Conservation (phyloP, 106 monocot genomes). For the Narthecium ossifragum region DNA sequence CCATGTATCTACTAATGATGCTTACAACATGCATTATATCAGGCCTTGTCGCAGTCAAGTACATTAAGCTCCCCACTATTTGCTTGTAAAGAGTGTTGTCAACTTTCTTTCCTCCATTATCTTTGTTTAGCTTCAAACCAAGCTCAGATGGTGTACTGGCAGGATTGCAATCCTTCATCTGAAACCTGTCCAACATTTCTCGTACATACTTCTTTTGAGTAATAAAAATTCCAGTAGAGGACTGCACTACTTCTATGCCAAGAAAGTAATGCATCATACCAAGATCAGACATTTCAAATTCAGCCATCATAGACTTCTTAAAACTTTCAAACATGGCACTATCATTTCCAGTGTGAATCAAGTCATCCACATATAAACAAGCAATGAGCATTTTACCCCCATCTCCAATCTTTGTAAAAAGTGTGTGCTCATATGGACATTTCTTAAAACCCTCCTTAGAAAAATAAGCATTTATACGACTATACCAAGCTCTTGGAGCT, state of each 20-base stretch:
- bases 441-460: constrained; percentile 7
- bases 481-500: constrained; percentile 13
- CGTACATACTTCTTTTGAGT: neutral
- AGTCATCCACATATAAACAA: constrained; percentile 20
- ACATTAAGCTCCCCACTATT: constrained; percentile 15
- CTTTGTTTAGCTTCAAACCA: constrained; percentile 3
- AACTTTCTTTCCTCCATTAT: neutral
- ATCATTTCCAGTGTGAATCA: constrained; percentile 14
- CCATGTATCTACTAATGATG: constrained; percentile 5
- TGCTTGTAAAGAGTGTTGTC: constrained; percentile 13
- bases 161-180: constrained; percentile 13
- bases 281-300: constrained; percentile 14
- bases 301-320: constrained; percentile 10
- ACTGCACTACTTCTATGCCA: constrained; percentile 2
- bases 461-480: constrained; percentile 8
- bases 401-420: constrained; percentile 10
- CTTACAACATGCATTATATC: constrained; percentile 11
- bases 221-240: constrained; percentile 5
- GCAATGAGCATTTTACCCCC: neutral
- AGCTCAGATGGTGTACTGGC: neutral
- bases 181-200: constrained; percentile 5
- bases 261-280: constrained; percentile 7
- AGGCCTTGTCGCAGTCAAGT: constrained; percentile 11
- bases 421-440: constrained; percentile 14
- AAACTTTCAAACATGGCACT: constrained; percentile 9